Base-by-base conservation (phyloP, 257 asterid genomes). In the Agastache rugosa region DNA sequence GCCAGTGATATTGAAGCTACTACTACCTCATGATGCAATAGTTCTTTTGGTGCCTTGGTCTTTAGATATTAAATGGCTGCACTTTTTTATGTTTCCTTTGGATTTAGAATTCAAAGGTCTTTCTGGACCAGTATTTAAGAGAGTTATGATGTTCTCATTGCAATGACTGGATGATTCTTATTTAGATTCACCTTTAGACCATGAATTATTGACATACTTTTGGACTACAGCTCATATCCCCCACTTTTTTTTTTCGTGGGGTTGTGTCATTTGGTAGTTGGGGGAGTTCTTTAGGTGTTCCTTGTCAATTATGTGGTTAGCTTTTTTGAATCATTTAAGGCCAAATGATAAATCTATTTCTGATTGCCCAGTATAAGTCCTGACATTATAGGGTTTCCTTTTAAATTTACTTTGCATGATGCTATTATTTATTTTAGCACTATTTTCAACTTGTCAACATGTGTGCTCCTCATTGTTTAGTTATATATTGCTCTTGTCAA, bases 11-110 rank as follows among this genome's bases (percentile, higher is more conserved):
- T 60, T 41, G 10, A 11, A 73, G 41, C 45, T 41, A 58, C 48
- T 41, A 58, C 48, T 67, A 25, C 75, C 12, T 16, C 15, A n/a
- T 63, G 53, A 75, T 25, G 41, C 62, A 37, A 61, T 50, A 29
- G 23, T 60, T 53, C 22, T 39, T 15, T 15, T 50, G 41, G 55
- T 53, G 23, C 34, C 44, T 47, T 63, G 27, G 42, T 29, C 35
- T 60, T 15, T 55, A 12, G 20, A 34, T 22, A 35, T 51, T 47
- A 35, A 37, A 22, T 55, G 47, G 1, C 61, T 27, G 25, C 72
- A 22, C 27, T 55, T 42, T 11, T 51, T 39, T 39, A 44, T 48
- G 63, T 34, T 27, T 34, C 5, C 59, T 31, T 4, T 62, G 55
- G 41, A n/a, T 47, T 73, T 35, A 22, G 41, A 4, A 22, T 42